Evolutionary conservation across 2,329 filamentous ascomycete species (phyloP).

Genomic region (Ascochyta rabiei): DNA sequence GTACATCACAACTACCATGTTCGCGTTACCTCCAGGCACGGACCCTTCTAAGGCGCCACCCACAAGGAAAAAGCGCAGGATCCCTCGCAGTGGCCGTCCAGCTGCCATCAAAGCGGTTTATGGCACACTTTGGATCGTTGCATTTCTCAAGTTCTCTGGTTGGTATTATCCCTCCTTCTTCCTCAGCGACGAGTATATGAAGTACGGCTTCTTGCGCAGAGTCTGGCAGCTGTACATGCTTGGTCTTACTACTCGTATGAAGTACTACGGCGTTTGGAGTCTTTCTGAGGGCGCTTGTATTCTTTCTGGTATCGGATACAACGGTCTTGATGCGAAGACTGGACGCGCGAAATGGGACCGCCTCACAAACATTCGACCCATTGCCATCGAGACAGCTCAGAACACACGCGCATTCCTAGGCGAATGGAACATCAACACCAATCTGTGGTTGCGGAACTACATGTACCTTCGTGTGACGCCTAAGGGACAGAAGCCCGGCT

Average conservation of each 20-base stretch:
- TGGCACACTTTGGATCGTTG: slow-evolving; percentile 79
- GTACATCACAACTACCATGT: slow-evolving; percentile 95
- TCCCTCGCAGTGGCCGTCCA: slow-evolving; percentile 86
- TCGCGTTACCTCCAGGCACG: slow-evolving; percentile 79
- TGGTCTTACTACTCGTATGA: slow-evolving; percentile 79
- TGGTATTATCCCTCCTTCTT: slow-evolving; percentile 70
- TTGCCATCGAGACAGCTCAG: slow-evolving; percentile 85
- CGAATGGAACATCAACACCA: slow-evolving; percentile 98
- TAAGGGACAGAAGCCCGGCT: slow-evolving; percentile 93
- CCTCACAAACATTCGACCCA: slow-evolving; percentile 85
- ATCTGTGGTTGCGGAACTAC: slow-evolving; percentile 94
- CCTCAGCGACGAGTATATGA: slow-evolving; percentile 68
- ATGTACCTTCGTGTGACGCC: slow-evolving; percentile 95
- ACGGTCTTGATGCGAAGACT: slow-evolving; percentile 83
- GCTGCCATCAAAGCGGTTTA: slow-evolving; percentile 75
- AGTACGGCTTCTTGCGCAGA: slow-evolving; percentile 72
- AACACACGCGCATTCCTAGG: slow-evolving; percentile 92
- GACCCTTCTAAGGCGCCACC: slow-evolving; percentile 85
- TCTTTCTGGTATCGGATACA: slow-evolving; percentile 89
- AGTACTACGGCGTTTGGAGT: slow-evolving; percentile 97
- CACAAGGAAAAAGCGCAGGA: slow-evolving; percentile 87
- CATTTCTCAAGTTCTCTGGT: slow-evolving; percentile 74
- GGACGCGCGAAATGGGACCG: slow-evolving; percentile 90
- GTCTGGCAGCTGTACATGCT: slow-evolving; percentile 84
- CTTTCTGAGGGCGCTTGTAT: slow-evolving; percentile 95